Evolutionary conservation across 2,329 filamentous ascomycete genomes (phyloP), one percentile per base, ranked within the genome.

Genomic region (Pyricularia pennisetigena): DNA sequence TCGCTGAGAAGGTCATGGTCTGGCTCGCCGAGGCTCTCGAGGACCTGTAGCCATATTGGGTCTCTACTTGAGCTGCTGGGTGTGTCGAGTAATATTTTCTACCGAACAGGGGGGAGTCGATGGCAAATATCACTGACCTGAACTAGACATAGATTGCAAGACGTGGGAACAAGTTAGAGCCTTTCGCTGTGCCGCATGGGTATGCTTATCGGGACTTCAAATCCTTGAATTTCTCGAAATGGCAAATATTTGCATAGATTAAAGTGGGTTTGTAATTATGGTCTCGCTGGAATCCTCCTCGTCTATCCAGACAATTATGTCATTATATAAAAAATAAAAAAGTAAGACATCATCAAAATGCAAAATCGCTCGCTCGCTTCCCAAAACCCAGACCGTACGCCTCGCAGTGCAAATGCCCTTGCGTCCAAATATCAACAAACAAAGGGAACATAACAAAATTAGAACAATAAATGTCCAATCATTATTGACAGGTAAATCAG

Each of bases 1-100:
- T 86, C 9, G 83, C 83, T 1, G 78, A 82, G 68, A 84, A 82
- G 72, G 82, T 82, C 6, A 76, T 73, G 61, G 41, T 69, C 0
- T 85, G 86, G 81, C 77, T 85, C 10, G 79, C 81, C n/a, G 86
- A 90, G 73, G 80, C 89, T 29, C 69, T 70, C 4, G 68, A 69
- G 20, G 64, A 71, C 16, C 10, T 66, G 32, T 66, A 61, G 57
- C 57, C 10, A 6, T 12, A 61, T 23, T 12, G 3, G 23, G 57
- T n/a, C 24, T 61, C 9, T 61, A 3, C 20, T 24, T 1, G 23
- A 12, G 23, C n/a, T 59, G n/a, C 23, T 61, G 23, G 57, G 6
- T 26, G 23, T 61, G 12, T 61, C 23, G 4, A 28, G 23, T 61
- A 9, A 2, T 28, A 12, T 24, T 28, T 26, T 61, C 23, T 61